Base-by-base conservation (phyloP, 805 yeast species). In the Yamadazyma phyllophila region DNA sequence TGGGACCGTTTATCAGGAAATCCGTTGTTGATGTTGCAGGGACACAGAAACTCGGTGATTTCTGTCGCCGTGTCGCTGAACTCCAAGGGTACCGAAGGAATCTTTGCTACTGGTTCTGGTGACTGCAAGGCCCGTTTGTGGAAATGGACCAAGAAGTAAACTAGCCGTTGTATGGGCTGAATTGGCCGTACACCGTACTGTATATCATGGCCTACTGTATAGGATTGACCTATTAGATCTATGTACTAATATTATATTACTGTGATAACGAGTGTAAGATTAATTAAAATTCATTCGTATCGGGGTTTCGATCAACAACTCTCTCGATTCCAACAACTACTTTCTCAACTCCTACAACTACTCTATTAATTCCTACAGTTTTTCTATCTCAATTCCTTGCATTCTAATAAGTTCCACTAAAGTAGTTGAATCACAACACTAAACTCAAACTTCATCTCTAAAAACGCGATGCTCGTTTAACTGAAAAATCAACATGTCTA, bases 71-170 rank as follows among this genome's bases (percentile, higher is more conserved):
- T 94, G 16, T 83, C 94, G 17, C 89, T 90, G 55, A 82, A 82
- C 51, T 83, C 88, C 51, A 76, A 78, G 50, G 85, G 84, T 40
- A 78, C 78, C 50, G 83, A 81, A 53, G 92, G 95, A 40, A 83
- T 88, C 57, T 94, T 92, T 74, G 98, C 98, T 45, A 91, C 98
- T 11, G 98, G 98, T 46, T 80, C 89, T 67, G 99, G 98, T 65
- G 98, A 92, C 69, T 92, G 96, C 68, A 88, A 91, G 64, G 98
- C 98, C 34, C 82, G 97, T 68, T 87, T 92, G 61, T 92, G 99
- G 99, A 81, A 85, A 65, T 89, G 89, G 85, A 82, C 81, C 56
- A 76, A 74, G 59, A 67, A 67, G 53, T 61, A 51, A 54, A 32
- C 16, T 35, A 17, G n/a, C n/a, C n/a, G n/a, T n/a, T n/a, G n/a